Evolutionary conservation across 495 filamentous ascomycete genomes (phyloP), one percentile per base, ranked within the genome.

Genomic region (Extremus antarcticus): DNA sequence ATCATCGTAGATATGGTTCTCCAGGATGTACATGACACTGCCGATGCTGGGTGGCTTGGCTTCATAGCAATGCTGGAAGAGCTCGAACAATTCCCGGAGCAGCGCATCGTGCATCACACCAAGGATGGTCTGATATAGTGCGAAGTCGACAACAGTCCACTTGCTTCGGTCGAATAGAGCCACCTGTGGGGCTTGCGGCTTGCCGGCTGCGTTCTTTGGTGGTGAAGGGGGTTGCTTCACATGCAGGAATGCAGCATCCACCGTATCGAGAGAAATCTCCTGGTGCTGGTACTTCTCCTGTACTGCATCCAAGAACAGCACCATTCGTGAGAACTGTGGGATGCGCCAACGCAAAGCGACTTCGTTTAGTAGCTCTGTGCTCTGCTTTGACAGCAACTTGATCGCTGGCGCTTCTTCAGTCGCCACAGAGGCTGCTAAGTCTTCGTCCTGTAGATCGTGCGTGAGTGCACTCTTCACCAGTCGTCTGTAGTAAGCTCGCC

Each of bases 331-430:
- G 65, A 85, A 88, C 47, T 80, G 78, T 19, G 92, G 91, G 56
- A 99, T 80, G 22, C 94, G 83, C 94, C 94, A 99, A 56, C 90
- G 82, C 59, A 88, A 70, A 62, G 81, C 86, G 41, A 95, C 76
- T 63, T 97, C 91, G 62, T 84, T 84, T 52, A 97, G 70, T 54
- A 99, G 72, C 50, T 95, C 88, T 11, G 77, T 76, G 1, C 89
- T 92, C 46, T 87, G 78, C 57, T 88, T 88, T 0, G 90, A 92
- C 13, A 99, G 72, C 20, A 91, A 71, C 43, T 78, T 81, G 59
- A 80, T 72, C 10, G 82, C 72, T 47, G 69, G 76, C 48, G 62
- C 74, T 17, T 77, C 81, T 21, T 70, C 73, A 25, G 70, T 78
- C 20, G 74, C 69, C 55, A 76, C 77, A 13, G 75, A 66, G 7